Percentiles rank a stretch among this genome's conserved stretches.
Evolutionary conservation across 139 green algal species (phyloP).

Genomic region (Astrephomene gubernaculifera): DNA sequence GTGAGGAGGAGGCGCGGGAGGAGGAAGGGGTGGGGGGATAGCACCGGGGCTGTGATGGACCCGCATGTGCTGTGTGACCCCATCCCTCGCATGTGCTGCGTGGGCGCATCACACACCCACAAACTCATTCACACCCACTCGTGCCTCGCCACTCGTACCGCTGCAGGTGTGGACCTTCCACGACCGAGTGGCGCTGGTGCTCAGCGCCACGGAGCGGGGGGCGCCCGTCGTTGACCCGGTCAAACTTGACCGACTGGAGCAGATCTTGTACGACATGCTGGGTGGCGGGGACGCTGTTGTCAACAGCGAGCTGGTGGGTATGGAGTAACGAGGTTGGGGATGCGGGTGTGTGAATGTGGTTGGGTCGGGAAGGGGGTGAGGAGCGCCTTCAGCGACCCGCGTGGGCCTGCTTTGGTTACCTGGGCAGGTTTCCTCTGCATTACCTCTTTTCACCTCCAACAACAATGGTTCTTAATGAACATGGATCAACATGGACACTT

Average conservation of each 20-base stretch:
- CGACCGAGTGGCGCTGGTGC: conserved; percentile 81
- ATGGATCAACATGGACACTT: too few relatives aligned
- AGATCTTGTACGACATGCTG: conserved; percentile 82
- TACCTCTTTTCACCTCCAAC: too few relatives aligned
- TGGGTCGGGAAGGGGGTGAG: too few relatives aligned
- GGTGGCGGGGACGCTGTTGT: conserved; percentile 66
- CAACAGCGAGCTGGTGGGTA: conserved; percentile 66
- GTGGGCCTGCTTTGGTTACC: too few relatives aligned
- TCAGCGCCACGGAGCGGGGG: conserved; percentile 82
- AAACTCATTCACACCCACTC: too few relatives aligned
- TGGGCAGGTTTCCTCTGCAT: too few relatives aligned
- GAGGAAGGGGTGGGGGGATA: neutral
- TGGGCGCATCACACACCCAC: too few relatives aligned
- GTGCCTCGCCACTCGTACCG: too few relatives aligned
- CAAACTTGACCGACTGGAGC: conserved; percentile 73
- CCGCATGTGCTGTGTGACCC: too few relatives aligned
- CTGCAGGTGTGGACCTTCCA: conserved; percentile 92
- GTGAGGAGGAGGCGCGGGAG: conserved; percentile 53
- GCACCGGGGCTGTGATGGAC: neutral
- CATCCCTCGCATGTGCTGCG: too few relatives aligned
- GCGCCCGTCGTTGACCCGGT: conserved; percentile 68
- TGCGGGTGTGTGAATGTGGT: neutral
- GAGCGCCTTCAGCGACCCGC: too few relatives aligned
- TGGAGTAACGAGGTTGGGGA: neutral
- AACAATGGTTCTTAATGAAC: too few relatives aligned